Base-by-base conservation (phyloP, 2,329 filamentous ascomycete genomes). In the Fusarium verticillioides region DNA sequence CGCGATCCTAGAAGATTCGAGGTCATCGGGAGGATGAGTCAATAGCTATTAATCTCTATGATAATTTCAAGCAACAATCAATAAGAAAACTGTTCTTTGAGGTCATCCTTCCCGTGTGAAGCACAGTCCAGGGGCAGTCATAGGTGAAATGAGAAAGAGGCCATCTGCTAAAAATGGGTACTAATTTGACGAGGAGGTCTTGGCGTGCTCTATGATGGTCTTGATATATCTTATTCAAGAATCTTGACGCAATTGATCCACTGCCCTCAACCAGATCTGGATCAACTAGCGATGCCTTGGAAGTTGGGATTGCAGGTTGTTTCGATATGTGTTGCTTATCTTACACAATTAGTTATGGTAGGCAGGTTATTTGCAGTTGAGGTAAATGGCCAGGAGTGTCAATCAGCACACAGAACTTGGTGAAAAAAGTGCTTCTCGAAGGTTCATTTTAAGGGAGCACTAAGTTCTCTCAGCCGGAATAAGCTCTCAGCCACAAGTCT, bases 311-410 rank as follows among this genome's bases (percentile, higher is more conserved):
- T 42, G 10, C n/a, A 9, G 40, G 9, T 16, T 10, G n/a, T 23
- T 42, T 16, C 12, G 1, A 21, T 28, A 9, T 12, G 12, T 28
- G 8, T 7, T 21, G 26, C 12, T 28, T 47, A 12, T 21, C 7
- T 7, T 21, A 47, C 10, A 9, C 7, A 46, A 5, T 7, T 28
- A 15, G 18, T 19, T 15, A 28, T 5, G 43, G 11, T 9, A n/a
- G 7, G 9, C 0, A 6, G 2, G 21, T n/a, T n/a, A n/a, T 40
- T 40, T 40, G 21, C 7, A n/a, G 7, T 42, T 9, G 7, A 15
- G 39, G 12, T n/a, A 9, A 15, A 5, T n/a, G 21, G 6, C 39
- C 39, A 0, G 4, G 39, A 16, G 8, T 4, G 11, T 8, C 7
- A n/a, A 40, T 5, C 39, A 10, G 13, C 1, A 9, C 12, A 42